Percentiles rank a stretch among this genome's conserved stretches.
phyloP scores from a whole-genome alignment of 2,329 filamentous ascomycete species.

The Cytospora piceicola region DNA sequence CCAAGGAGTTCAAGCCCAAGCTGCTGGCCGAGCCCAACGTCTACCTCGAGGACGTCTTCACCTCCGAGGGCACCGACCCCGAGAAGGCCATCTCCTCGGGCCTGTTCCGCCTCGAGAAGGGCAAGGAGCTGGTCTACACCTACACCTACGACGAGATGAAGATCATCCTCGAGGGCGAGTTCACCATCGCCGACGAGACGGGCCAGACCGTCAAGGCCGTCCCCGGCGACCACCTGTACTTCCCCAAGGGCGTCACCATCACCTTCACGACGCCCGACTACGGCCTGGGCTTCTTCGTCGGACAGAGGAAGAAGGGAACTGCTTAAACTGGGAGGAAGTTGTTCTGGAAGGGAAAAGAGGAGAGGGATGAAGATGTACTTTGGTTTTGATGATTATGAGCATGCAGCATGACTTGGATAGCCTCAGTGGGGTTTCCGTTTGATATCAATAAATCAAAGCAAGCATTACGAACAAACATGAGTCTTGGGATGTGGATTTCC shows the following conservation, averaged over 20 bases:
- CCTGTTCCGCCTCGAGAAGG: constrained; percentile 70
- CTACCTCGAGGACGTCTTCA: constrained; percentile 65
- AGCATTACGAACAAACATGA: background rate
- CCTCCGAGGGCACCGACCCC: constrained; percentile 57
- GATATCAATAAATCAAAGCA: background rate
- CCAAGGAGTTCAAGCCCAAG: constrained; percentile 58
- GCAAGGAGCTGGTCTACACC: constrained; percentile 68
- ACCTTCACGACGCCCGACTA: constrained; percentile 66
- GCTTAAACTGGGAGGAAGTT: constrained; percentile 30
- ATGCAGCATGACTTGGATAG: background rate
- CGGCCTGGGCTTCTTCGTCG: constrained; percentile 63
- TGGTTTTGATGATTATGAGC: background rate
- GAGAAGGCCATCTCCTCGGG: constrained; percentile 65
- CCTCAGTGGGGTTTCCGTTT: background rate
- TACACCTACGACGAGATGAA: constrained; percentile 74
- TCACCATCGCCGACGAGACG: constrained; percentile 66
- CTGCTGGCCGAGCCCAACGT: constrained; percentile 71
- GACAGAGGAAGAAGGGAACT: constrained; percentile 44
- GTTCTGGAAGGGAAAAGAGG: too few species aligned
- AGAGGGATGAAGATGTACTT: background rate
- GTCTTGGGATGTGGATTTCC: too few species aligned
- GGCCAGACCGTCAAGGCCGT: constrained; percentile 62
- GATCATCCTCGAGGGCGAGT: constrained; percentile 70
- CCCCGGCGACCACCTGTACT: constrained; percentile 70
- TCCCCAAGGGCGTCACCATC: constrained; percentile 67